Conservation (phyloP, 176 grass and related monocot species). For the Rhynchospora breviuscula region DNA sequence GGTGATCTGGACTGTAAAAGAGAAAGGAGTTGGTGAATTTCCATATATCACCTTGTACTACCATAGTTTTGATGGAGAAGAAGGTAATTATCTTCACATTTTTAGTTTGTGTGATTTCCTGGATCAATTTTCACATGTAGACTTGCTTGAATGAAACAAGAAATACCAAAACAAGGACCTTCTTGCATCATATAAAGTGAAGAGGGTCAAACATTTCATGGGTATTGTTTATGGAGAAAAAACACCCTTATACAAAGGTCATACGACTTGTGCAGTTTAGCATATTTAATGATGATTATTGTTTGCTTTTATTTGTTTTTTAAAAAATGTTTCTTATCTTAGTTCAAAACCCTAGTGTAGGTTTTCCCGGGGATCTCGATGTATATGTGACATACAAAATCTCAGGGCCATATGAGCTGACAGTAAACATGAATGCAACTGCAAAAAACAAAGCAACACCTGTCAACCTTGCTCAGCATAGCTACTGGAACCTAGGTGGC, state of each 20-base stretch:
- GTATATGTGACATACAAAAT: slow-evolving; percentile 72
- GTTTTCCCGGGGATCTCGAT: slow-evolving; percentile 68
- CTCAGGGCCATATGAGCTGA: slow-evolving; percentile 38
- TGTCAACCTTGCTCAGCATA: slow-evolving; percentile 61
- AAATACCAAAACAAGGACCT: not conserved
- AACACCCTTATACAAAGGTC: not conserved
- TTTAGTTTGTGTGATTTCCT: not conserved
- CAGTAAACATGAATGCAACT: slow-evolving; percentile 44
- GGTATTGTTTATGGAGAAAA: not conserved
- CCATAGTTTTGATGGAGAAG: slow-evolving; percentile 71
- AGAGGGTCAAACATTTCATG: not conserved
- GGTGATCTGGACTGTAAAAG: slow-evolving; percentile 67
- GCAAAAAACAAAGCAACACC: slow-evolving; percentile 58
- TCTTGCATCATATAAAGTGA: not conserved
- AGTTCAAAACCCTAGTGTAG: slow-evolving; percentile 33
- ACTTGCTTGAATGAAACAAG: not conserved
- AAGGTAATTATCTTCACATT: slow-evolving; percentile 28
- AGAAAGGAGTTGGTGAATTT: slow-evolving; percentile 49
- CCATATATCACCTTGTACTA: slow-evolving; percentile 63
- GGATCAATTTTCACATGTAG: not conserved
- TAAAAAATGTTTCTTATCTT: not conserved
- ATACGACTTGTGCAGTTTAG: not conserved
- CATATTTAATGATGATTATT: not conserved
- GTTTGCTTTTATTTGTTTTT: not conserved
- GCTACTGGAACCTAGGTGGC: slow-evolving; percentile 76